Conservation (phyloP, 2,329 filamentous ascomycete species). For the Aspergillus sp. region DNA sequence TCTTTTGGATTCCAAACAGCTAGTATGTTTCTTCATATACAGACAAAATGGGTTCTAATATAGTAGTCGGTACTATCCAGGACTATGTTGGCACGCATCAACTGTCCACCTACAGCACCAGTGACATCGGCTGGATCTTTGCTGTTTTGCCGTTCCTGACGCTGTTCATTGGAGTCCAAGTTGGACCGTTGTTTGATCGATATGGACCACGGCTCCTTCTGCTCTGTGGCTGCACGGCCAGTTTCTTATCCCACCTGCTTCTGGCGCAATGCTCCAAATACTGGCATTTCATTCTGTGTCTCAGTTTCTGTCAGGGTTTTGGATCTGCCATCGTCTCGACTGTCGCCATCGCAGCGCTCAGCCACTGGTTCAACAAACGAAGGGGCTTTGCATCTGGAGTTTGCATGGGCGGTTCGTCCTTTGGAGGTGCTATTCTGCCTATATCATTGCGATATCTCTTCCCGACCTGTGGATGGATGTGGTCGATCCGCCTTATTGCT, state of each 20-base stretch:
- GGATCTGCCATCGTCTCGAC: constrained; percentile 33
- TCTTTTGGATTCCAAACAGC: constrained; percentile 45
- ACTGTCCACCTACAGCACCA: constrained; percentile 36
- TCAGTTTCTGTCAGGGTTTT: constrained; percentile 30
- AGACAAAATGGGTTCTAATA: not conserved
- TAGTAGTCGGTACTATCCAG: constrained; percentile 44
- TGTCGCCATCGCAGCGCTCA: constrained; percentile 32
- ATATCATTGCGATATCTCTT: constrained; percentile 28
- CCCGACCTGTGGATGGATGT: constrained; percentile 29
- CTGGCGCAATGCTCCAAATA: constrained; percentile 45
- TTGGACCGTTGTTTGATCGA: constrained; percentile 46
- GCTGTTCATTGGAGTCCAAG: constrained; percentile 43
- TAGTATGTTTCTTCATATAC: constrained; percentile 8
- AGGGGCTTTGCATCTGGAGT: constrained; percentile 35
- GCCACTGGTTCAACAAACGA: constrained; percentile 37
- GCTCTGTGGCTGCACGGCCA: constrained; percentile 32
- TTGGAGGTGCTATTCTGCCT: constrained; percentile 34
- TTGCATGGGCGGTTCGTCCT: constrained; percentile 36
- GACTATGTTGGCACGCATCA: constrained; percentile 44
- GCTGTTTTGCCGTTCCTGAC: constrained; percentile 44
- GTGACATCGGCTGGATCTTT: constrained; percentile 49
- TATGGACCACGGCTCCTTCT: constrained; percentile 42
- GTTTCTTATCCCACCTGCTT: constrained; percentile 40
- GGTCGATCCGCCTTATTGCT: constrained; percentile 32
- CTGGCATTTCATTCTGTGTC: constrained; percentile 46